Evolutionary conservation across 1,139 yeast genomes (phyloP).

Genomic region (Saccharomycopsis crataegensis): DNA sequence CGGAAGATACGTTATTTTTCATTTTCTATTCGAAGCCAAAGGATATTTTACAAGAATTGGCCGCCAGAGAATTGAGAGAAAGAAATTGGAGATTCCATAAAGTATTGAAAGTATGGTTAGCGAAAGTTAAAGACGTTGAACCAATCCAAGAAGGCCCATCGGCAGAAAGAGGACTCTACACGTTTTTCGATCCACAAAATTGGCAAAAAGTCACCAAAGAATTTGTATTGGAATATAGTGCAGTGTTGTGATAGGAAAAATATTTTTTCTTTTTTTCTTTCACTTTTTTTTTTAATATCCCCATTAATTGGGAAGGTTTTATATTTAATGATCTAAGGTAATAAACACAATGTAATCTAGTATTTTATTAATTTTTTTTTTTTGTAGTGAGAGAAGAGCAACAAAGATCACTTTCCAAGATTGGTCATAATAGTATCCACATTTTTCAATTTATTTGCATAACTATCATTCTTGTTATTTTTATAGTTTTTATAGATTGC

Average conservation of each 20-base stretch:
- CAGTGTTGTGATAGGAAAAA: conserved; percentile 31
- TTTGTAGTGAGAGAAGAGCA: too few relatives aligned
- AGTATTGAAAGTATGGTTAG: conserved; percentile 92
- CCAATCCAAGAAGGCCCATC: conserved; percentile 80
- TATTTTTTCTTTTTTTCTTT: neutral
- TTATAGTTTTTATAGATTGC: too few relatives aligned
- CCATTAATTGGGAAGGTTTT: neutral
- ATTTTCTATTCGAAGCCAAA: conserved; percentile 92
- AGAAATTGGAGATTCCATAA: conserved; percentile 98
- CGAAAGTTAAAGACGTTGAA: conserved; percentile 87
- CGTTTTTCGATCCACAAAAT: conserved; percentile 89
- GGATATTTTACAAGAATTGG: conserved; percentile 87
- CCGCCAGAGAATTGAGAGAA: conserved; percentile 80
- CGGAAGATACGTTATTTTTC: conserved; percentile 90
- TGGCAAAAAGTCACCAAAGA: conserved; percentile 95
- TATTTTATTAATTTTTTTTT: too few relatives aligned
- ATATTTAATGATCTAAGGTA: too few relatives aligned
- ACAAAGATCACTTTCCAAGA: too few relatives aligned
- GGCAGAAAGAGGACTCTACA: conserved; percentile 92
- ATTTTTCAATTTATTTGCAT: too few relatives aligned
- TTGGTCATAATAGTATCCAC: too few relatives aligned
- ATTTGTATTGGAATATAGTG: conserved; percentile 60
- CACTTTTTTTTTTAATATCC: neutral
- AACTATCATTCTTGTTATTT: too few relatives aligned
- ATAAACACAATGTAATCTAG: too few relatives aligned